Evolutionary conservation across 495 filamentous ascomycete species (phyloP).

Genomic region (Xylaria palmicola): DNA sequence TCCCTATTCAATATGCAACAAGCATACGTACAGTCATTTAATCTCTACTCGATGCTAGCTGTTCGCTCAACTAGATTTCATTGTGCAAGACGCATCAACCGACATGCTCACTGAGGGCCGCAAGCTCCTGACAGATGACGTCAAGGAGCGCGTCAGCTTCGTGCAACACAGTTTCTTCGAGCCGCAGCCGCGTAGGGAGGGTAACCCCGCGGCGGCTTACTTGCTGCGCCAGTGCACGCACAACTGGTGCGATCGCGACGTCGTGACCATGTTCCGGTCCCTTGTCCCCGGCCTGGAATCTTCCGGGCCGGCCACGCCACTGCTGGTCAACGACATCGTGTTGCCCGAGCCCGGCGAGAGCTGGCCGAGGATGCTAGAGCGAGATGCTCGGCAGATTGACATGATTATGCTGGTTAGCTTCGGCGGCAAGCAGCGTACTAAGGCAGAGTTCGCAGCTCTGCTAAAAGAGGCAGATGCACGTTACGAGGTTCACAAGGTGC

Average conservation of each 20-base stretch:
- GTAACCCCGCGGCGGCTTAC: conserved; percentile 25
- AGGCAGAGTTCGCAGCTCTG: conserved; percentile 24
- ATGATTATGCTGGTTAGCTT: conserved; percentile 26
- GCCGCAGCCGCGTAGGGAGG: conserved; percentile 23
- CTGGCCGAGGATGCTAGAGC: conserved; percentile 15
- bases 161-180: conserved; percentile 33
- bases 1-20: not conserved
- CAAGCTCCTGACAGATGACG: not conserved
- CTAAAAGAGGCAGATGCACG: conserved; percentile 27
- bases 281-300: conserved; percentile 29
- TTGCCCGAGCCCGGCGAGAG: conserved; percentile 23
- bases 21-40: conserved; percentile 28
- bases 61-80: not conserved
- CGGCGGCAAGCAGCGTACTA: conserved; percentile 28
- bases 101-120: not conserved
- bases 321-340: conserved; percentile 37
- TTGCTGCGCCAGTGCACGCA: conserved; percentile 33
- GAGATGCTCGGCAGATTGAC: conserved; percentile 22
- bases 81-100: not conserved
- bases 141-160: conserved; percentile 27
- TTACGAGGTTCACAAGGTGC: conserved; percentile 19
- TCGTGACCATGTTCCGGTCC: conserved; percentile 25
- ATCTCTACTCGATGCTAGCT: not conserved
- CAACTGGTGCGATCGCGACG: conserved; percentile 29
- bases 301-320: conserved; percentile 22